These are phyloP conservation scores for Ensete ventricosum DNA, from an alignment of 176 grass and related monocot species.

Conservation along the genomic window DNA sequence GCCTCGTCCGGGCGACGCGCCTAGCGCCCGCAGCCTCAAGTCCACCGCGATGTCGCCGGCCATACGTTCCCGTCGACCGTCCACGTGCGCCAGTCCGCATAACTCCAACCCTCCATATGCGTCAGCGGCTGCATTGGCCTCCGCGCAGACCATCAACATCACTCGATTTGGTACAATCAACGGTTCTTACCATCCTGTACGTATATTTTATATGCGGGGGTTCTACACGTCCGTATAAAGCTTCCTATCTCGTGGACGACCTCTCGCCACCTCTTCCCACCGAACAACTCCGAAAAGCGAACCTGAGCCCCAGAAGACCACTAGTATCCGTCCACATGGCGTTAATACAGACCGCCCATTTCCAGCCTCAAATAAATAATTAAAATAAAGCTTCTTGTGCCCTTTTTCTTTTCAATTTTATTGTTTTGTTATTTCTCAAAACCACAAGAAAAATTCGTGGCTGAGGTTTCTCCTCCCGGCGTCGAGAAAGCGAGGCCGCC, in stretches of 20 bases:
- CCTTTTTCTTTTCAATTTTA: not conserved
- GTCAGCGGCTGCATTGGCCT: too few species aligned
- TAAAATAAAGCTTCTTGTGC: not conserved
- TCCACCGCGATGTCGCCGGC: too few species aligned
- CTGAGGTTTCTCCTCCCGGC: slow-evolving; percentile 50
- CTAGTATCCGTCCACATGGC: not conserved
- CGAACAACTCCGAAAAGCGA: not conserved
- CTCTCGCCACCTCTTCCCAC: not conserved
- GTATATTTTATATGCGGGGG: not conserved
- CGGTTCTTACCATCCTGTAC: not conserved
- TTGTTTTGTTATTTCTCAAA: slow-evolving; percentile 15
- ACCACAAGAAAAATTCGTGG: slow-evolving; percentile 93
- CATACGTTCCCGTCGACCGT: too few species aligned
- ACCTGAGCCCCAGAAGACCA: not conserved
- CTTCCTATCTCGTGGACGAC: not conserved
- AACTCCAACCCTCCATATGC: too few species aligned
- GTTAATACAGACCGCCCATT: not conserved
- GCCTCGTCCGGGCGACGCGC: too few species aligned
- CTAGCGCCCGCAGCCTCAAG: too few species aligned
- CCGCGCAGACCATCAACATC: too few species aligned
- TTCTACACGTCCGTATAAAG: too few species aligned
- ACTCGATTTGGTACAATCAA: too few species aligned
- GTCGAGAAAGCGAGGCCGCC: not conserved
- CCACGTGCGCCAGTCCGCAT: too few species aligned
- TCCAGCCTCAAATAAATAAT: slow-evolving; percentile 7